Percentiles rank a stretch among this genome's conserved stretches.
Evolutionary conservation across 2,329 filamentous ascomycete species (phyloP).

Genomic region (Hypoxylon sp.): DNA sequence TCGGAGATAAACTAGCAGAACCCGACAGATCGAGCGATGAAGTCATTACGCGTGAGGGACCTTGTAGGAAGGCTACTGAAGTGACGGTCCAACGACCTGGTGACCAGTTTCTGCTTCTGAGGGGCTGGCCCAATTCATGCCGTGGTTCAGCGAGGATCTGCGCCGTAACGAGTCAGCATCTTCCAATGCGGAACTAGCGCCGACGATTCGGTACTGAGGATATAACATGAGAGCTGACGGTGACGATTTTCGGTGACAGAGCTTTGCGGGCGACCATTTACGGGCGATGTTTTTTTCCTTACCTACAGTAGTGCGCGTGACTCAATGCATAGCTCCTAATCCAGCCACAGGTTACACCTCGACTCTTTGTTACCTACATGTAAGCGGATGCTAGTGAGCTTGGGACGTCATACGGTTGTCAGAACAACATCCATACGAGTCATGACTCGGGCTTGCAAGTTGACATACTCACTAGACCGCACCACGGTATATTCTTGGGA

Average conservation of each 20-base stretch:
- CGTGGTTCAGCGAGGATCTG: constrained; percentile 28
- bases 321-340: constrained; percentile 18
- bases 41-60: constrained; percentile 30
- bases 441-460: constrained; percentile 11
- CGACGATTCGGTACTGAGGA: constrained; percentile 18
- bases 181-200: constrained; percentile 20
- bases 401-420: constrained; percentile 32
- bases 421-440: constrained; percentile 13
- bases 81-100: constrained; percentile 11
- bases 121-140: constrained; percentile 21
- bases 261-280: constrained; percentile 10
- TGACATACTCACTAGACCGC: not conserved
- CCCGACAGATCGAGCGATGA: constrained; percentile 28
- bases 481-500: constrained; percentile 1
- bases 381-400: constrained; percentile 18
- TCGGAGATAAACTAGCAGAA: constrained; percentile 19
- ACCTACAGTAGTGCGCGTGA: constrained; percentile 7
- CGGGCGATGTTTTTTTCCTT: constrained; percentile 2
- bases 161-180: constrained; percentile 24
- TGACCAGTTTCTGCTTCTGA: constrained; percentile 6
- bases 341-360: constrained; percentile 19
- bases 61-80: constrained; percentile 1
- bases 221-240: constrained; percentile 23
- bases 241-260: constrained; percentile 34
- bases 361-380: constrained; percentile 18